Evolutionary conservation across 306 rosid species (phyloP).

Genomic region (Cucurbita argyrosperma): DNA sequence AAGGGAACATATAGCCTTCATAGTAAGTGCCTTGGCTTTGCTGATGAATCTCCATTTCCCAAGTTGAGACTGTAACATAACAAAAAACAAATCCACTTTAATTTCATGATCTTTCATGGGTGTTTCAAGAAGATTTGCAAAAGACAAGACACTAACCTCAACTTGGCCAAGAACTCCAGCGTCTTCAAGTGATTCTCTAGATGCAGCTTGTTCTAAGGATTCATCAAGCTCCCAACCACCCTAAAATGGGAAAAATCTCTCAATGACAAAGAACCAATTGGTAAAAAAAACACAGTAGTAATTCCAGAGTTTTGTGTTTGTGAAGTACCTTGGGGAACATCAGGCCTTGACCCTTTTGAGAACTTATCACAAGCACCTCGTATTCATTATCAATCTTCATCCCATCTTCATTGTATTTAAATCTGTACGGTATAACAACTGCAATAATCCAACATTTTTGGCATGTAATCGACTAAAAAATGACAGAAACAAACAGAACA

Average conservation of each 20-base stretch:
- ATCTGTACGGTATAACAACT: conserved; percentile 94
- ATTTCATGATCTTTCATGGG: not conserved
- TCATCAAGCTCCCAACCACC: conserved; percentile 99
- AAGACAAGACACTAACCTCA: conserved; percentile 31
- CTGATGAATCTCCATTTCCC: conserved; percentile 92
- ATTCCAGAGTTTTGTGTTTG: not conserved
- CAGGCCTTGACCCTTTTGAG: conserved; percentile 64
- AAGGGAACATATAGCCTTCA: conserved; percentile 92
- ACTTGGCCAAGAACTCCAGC: conserved; percentile 80
- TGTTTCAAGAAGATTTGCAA: not conserved
- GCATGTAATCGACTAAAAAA: not conserved
- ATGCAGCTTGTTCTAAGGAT: conserved; percentile 86
- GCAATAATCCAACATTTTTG: conserved; percentile 14
- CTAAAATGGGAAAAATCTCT: conserved; percentile 4
- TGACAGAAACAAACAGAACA: not conserved
- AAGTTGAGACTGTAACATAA: conserved; percentile 39
- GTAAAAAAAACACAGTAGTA: not conserved
- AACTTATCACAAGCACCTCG: conserved; percentile 76
- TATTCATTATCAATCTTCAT: conserved; percentile 23
- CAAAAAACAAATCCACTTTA: not conserved
- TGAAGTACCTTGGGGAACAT: conserved; percentile 75
- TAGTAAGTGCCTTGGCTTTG: conserved; percentile 66
- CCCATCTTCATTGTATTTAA: conserved; percentile 32
- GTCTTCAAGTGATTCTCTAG: conserved; percentile 81
- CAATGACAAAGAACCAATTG: not conserved